Percentiles rank a stretch among this genome's conserved stretches.
These are phyloP conservation scores for Gossypium longicalyx DNA, from an alignment of 345 rosid species.

Conservation along the genomic window DNA sequence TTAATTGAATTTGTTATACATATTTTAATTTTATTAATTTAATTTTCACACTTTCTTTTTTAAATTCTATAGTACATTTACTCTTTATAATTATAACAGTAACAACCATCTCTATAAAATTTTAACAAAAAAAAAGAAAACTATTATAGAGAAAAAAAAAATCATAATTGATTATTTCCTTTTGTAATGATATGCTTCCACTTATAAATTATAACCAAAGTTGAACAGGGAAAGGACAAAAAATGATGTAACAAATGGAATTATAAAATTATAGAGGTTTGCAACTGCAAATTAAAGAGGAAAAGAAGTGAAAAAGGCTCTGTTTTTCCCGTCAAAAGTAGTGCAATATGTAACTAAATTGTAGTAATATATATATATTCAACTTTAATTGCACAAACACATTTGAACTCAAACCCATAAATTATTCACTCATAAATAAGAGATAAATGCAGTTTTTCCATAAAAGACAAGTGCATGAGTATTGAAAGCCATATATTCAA, in stretches of 20 bases:
- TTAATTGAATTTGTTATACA: too few relatives aligned
- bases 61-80: too few relatives aligned
- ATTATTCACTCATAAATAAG: background rate
- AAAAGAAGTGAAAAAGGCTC: background rate
- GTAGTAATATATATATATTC: background rate
- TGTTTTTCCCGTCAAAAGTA: too few relatives aligned
- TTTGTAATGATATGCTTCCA: too few relatives aligned
- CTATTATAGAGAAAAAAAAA: too few relatives aligned
- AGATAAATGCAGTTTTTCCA: background rate
- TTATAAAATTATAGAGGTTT: background rate
- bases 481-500: slow-evolving; percentile 5
- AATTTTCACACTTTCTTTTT: too few relatives aligned
- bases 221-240: background rate
- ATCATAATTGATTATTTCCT: background rate
- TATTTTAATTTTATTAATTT: too few relatives aligned
- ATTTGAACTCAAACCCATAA: background rate
- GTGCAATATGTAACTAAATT: too few relatives aligned
- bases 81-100: too few relatives aligned
- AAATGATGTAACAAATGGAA: background rate
- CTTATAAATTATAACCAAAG: background rate
- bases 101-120: too few relatives aligned
- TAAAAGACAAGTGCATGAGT: slow-evolving; percentile 2
- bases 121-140: too few relatives aligned
- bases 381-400: background rate
- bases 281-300: background rate